Evolutionary conservation across 108 stramenopile genomes (phyloP).

Genomic region (Fragilaria radians): DNA sequence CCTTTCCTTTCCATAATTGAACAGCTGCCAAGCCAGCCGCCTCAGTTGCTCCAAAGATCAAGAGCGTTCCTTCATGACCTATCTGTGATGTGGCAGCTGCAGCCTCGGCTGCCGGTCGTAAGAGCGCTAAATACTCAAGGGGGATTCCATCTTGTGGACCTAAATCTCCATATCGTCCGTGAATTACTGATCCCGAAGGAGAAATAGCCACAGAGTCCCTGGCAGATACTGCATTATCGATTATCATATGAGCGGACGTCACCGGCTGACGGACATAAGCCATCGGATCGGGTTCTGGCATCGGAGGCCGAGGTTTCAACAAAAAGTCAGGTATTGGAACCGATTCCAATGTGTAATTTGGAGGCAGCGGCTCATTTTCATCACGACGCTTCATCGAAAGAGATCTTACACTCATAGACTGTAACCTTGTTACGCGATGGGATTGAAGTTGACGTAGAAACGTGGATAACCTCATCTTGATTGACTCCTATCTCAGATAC

Average conservation of each 20-base stretch:
- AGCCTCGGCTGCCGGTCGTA: slow-evolving; percentile 77
- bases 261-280: slow-evolving; percentile 49
- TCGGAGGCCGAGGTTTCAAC: neutral
- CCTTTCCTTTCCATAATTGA: slow-evolving; percentile 60
- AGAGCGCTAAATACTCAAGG: slow-evolving; percentile 74
- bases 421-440: too few species aligned
- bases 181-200: slow-evolving; percentile 56
- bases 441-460: too few species aligned
- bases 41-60: slow-evolving; percentile 75
- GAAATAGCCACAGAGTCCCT: slow-evolving; percentile 64
- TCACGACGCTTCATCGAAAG: neutral
- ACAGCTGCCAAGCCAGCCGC: slow-evolving; percentile 59
- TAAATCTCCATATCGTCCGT: slow-evolving; percentile 66
- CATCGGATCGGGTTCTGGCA: slow-evolving; percentile 29
- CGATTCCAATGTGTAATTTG: neutral
- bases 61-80: slow-evolving; percentile 45
- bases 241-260: slow-evolving; percentile 70
- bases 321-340: neutral
- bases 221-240: slow-evolving; percentile 31
- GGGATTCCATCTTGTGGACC: slow-evolving; percentile 47
- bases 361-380: neutral
- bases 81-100: slow-evolving; percentile 45
- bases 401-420: too few species aligned
- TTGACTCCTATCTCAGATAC: too few species aligned
- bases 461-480: too few species aligned